These are phyloP conservation scores for Mortierella claussenii DNA, from an alignment of 192 early-diverging fungal genomes.

Conservation along the genomic window DNA sequence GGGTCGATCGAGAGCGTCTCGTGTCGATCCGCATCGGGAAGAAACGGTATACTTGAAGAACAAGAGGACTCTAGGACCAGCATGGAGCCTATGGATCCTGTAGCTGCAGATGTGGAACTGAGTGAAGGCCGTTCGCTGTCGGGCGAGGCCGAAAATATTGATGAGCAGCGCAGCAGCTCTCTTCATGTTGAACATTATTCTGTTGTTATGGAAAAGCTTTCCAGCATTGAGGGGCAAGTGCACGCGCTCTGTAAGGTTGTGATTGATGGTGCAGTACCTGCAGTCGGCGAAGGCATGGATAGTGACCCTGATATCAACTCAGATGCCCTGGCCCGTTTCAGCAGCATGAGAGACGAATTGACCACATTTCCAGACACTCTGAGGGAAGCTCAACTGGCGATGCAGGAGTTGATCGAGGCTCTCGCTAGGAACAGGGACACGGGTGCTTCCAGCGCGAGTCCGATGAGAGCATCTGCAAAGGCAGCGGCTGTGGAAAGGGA, in stretches of 20 bases:
- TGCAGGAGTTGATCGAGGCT: slow-evolving; percentile 13
- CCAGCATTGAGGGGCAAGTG: slow-evolving; percentile 11
- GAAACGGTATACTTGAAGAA: not conserved
- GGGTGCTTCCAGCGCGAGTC: not conserved
- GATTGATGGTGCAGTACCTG: slow-evolving; percentile 17
- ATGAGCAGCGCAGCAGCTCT: not conserved
- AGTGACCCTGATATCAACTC: not conserved
- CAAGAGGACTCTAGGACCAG: not conserved
- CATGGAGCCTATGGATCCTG: not conserved
- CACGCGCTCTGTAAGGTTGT: slow-evolving; percentile 22
- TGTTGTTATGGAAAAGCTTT: slow-evolving; percentile 14
- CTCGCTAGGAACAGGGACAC: not conserved
- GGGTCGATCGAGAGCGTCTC: not conserved
- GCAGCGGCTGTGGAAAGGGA: not conserved
- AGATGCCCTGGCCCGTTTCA: not conserved
- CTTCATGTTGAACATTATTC: not conserved
- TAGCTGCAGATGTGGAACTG: not conserved
- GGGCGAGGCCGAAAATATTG: not conserved
- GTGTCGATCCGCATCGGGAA: not conserved
- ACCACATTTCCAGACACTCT: slow-evolving; percentile 9
- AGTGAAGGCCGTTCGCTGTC: not conserved
- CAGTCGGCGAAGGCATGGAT: not conserved
- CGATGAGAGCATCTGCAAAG: no score
- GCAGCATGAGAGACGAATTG: slow-evolving; percentile 9
- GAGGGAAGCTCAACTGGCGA: not conserved